Conservation (phyloP, 2,329 filamentous ascomycete species). For the Botrytis deweyae region DNA sequence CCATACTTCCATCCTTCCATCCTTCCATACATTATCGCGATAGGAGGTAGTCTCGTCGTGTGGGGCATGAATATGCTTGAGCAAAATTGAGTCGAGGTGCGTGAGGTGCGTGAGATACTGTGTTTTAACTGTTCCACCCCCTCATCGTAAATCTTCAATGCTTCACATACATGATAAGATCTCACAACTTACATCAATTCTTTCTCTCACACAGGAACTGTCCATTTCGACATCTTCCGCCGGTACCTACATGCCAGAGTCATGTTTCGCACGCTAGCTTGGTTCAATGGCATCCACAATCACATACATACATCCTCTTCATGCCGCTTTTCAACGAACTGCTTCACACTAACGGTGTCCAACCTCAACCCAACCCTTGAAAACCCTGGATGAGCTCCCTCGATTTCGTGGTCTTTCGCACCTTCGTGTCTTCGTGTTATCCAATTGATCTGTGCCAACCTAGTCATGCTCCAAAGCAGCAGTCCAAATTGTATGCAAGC, state of each 20-base stretch:
- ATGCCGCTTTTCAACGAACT: slow-evolving; percentile 5
- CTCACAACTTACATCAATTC: background rate
- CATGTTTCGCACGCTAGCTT: background rate
- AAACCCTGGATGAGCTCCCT: background rate
- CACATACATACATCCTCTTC: background rate
- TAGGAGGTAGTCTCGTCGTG: background rate
- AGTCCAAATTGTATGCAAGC: slow-evolving; percentile 7
- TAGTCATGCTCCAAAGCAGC: slow-evolving; percentile 14
- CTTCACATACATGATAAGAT: background rate
- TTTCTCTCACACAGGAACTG: background rate
- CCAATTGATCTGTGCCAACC: slow-evolving; percentile 21
- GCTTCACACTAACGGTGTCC: background rate
- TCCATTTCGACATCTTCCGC: background rate
- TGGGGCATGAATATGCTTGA: background rate
- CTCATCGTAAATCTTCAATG: background rate
- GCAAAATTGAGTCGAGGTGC: background rate
- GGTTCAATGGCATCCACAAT: background rate
- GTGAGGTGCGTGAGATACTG: background rate
- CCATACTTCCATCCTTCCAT: background rate
- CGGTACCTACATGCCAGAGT: background rate
- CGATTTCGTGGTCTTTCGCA: background rate
- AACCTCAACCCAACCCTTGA: background rate
- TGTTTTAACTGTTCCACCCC: background rate
- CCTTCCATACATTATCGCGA: background rate
- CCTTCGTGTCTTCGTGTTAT: background rate